These are phyloP conservation scores for Polyporus arcularius DNA, from an alignment of 768 basidiomycete genomes.

Conservation along the genomic window DNA sequence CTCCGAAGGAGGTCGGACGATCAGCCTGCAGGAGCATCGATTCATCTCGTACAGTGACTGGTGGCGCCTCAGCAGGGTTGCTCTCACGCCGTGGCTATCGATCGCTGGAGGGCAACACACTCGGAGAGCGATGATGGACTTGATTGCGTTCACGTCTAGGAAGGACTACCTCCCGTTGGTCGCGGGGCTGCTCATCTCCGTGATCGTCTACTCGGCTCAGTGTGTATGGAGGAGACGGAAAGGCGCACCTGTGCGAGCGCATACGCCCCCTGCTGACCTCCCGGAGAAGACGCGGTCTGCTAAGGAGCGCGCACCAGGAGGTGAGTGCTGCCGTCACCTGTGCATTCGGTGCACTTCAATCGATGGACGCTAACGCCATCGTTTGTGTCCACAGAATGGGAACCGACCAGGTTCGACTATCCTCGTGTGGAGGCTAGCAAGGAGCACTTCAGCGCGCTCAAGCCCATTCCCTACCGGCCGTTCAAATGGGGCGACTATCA, in stretches of 20 bases:
- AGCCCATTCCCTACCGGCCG: slow-evolving; percentile 65
- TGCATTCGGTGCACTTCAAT: neutral
- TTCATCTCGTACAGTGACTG: too few relatives aligned
- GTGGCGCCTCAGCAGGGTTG: too few relatives aligned
- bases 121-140: too few relatives aligned
- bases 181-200: too few relatives aligned
- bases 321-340: neutral
- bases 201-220: neutral
- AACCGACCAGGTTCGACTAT: slow-evolving; percentile 50
- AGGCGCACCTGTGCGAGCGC: neutral
- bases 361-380: neutral
- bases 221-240: neutral
- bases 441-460: slow-evolving; percentile 43
- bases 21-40: too few relatives aligned
- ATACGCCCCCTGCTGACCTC: neutral
- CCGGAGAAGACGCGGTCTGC: neutral
- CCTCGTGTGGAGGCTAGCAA: slow-evolving; percentile 47
- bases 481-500: slow-evolving; percentile 65
- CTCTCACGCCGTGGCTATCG: too few relatives aligned
- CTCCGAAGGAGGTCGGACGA: too few relatives aligned
- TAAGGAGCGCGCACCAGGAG: slow-evolving; percentile 4
- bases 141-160: too few relatives aligned
- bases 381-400: slow-evolving; percentile 50
- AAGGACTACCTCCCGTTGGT: too few relatives aligned
- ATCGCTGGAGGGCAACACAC: too few relatives aligned